phyloP scores from a whole-genome alignment of 306 rosid genomes.

The Casuarina equisetifolia region DNA sequence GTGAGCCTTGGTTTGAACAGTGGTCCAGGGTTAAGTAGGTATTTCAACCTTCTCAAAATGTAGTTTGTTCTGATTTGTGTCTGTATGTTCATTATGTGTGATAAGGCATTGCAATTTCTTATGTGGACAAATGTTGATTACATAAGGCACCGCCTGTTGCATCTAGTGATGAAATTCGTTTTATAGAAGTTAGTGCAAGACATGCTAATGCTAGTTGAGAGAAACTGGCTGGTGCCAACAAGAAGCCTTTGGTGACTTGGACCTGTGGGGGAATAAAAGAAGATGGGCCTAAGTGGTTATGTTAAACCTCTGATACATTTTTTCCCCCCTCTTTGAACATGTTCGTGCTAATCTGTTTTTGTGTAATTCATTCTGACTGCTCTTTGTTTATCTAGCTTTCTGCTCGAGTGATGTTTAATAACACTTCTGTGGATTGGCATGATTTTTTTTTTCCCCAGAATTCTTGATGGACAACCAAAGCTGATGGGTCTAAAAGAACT shows the following conservation, averaged over 20 bases:
- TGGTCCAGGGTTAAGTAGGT: neutral
- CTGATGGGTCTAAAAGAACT: constrained; percentile 89
- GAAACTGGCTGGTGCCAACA: no score
- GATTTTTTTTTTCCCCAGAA: constrained; percentile 44
- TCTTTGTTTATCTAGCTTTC: constrained; percentile 8
- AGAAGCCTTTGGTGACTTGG: no score
- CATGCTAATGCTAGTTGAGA: neutral
- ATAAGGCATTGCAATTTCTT: neutral
- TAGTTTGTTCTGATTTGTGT: no score
- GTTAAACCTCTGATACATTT: neutral
- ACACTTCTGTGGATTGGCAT: constrained; percentile 16
- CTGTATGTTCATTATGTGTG: no score
- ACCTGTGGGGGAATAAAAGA: neutral
- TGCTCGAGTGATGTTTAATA: constrained; percentile 2
- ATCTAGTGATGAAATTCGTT: neutral
- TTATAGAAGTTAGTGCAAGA: neutral
- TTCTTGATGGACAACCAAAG: constrained; percentile 82
- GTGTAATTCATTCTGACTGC: constrained; percentile 4
- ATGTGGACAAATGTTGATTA: neutral
- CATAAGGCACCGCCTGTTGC: neutral
- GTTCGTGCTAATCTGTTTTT: neutral
- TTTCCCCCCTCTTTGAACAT: neutral
- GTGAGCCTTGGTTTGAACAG: neutral
- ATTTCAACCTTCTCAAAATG: neutral
- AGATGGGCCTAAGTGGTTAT: neutral